phyloP scores from a whole-genome alignment of 2,329 filamentous ascomycete genomes.

The Zymoseptoria tritici region DNA sequence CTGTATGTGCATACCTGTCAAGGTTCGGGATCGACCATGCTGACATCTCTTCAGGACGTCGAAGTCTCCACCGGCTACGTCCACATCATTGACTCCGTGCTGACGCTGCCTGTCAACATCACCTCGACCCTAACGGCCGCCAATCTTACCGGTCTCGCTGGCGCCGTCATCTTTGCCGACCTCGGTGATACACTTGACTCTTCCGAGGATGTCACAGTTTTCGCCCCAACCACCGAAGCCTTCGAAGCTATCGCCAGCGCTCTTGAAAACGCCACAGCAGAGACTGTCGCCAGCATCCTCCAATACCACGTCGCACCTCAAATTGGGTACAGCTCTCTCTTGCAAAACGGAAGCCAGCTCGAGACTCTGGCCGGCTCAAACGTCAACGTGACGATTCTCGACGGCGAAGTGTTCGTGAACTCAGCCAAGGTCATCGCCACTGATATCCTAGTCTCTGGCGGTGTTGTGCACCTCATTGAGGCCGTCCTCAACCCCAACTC shows the following conservation, averaged over 20 bases:
- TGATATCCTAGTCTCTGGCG: slow-evolving; percentile 37
- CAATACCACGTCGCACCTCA: slow-evolving; percentile 58
- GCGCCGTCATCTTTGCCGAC: slow-evolving; percentile 34
- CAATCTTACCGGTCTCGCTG: slow-evolving; percentile 34
- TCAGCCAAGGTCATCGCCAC: slow-evolving; percentile 35
- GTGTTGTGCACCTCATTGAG: slow-evolving; percentile 48
- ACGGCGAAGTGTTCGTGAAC: slow-evolving; percentile 38
- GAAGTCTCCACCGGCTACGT: slow-evolving; percentile 33
- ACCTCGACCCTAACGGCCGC: slow-evolving; percentile 17
- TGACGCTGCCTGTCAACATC: slow-evolving; percentile 33
- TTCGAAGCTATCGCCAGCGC: slow-evolving; percentile 51
- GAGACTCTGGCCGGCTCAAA: slow-evolving; percentile 31
- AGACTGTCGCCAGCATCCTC: slow-evolving; percentile 48
- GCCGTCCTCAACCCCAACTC: slow-evolving; percentile 53
- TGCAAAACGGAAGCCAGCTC: slow-evolving; percentile 33
- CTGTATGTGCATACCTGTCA: slow-evolving; percentile 34
- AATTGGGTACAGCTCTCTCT: slow-evolving; percentile 46
- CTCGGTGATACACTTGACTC: slow-evolving; percentile 37
- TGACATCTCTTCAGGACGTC: slow-evolving; percentile 10
- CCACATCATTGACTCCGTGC: slow-evolving; percentile 40
- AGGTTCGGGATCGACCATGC: not conserved
- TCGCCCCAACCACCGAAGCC: slow-evolving; percentile 55
- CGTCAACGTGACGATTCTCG: slow-evolving; percentile 34
- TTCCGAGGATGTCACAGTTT: slow-evolving; percentile 51
- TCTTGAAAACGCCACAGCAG: slow-evolving; percentile 40